A percentile compares a stretch with the other conserved stretches of the same genome.
phyloP scores from a whole-genome alignment of 148 eudicot genomes.

The Chenopodium formosanum region DNA sequence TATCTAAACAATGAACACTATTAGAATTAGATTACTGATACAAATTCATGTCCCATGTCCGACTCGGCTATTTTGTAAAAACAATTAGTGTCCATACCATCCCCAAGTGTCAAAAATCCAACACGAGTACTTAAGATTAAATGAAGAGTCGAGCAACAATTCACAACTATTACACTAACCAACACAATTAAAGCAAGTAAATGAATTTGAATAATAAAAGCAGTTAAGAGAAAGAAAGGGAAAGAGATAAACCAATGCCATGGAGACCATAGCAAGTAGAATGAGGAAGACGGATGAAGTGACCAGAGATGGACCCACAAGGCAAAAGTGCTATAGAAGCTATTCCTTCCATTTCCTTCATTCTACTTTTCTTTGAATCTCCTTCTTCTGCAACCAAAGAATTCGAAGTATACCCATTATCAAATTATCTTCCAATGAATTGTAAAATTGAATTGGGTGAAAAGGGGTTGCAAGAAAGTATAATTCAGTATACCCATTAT shows the following conservation, averaged over 20 bases:
- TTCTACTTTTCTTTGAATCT: slow-evolving; percentile 12
- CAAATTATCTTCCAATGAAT: not conserved
- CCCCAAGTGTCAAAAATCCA: too few species aligned
- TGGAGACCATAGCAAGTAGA: slow-evolving; percentile 87
- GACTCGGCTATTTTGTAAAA: too few species aligned
- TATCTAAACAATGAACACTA: too few species aligned
- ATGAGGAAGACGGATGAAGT: slow-evolving; percentile 83
- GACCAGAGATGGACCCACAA: slow-evolving; percentile 86
- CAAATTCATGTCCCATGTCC: too few species aligned
- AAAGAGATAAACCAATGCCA: slow-evolving; percentile 58
- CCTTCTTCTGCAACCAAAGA: slow-evolving; percentile 10
- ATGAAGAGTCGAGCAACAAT: too few species aligned
- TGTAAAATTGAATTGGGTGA: not conserved
- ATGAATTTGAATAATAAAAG: not conserved
- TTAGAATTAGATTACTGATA: too few species aligned
- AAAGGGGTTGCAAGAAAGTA: not conserved
- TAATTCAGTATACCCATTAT: slow-evolving; percentile 1
- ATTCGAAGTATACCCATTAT: not conserved
- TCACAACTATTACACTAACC: too few species aligned
- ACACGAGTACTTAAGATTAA: too few species aligned
- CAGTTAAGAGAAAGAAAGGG: not conserved
- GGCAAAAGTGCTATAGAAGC: slow-evolving; percentile 87
- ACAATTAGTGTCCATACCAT: too few species aligned
- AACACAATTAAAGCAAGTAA: not conserved
- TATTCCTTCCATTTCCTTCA: slow-evolving; percentile 70